These are phyloP conservation scores for Colletotrichum spaethianum DNA, from an alignment of 2,329 filamentous ascomycete species.

Conservation along the genomic window DNA sequence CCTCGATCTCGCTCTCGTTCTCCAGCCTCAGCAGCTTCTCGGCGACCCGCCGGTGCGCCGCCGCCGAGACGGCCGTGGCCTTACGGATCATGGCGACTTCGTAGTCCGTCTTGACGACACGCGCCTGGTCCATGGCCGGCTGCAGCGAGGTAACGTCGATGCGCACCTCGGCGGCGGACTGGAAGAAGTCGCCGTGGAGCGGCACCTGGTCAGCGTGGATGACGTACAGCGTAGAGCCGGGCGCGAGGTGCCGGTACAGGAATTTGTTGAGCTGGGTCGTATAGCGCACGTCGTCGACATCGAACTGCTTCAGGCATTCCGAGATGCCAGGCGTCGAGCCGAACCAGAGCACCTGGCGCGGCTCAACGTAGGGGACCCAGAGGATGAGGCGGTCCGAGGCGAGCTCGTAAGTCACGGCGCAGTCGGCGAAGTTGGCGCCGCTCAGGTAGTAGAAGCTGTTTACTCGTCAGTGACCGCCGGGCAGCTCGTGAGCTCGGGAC, in stretches of 20 bases:
- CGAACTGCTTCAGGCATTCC: constrained; percentile 73
- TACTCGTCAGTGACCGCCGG: neutral
- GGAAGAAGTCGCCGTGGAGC: constrained; percentile 45
- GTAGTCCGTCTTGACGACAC: constrained; percentile 88
- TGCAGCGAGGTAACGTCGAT: constrained; percentile 70
- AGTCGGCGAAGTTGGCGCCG: constrained; percentile 68
- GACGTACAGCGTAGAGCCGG: constrained; percentile 57
- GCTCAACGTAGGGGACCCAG: constrained; percentile 80
- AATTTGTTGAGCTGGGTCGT: constrained; percentile 62
- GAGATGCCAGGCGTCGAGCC: constrained; percentile 72
- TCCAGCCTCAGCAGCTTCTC: constrained; percentile 71
- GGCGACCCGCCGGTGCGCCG: constrained; percentile 82
- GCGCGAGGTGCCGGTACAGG: constrained; percentile 58
- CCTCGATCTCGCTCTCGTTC: constrained; percentile 89
- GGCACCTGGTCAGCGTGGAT: constrained; percentile 61
- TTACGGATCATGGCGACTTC: constrained; percentile 86
- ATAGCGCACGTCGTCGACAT: constrained; percentile 80
- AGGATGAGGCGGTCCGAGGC: constrained; percentile 74
- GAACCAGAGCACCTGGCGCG: constrained; percentile 73
- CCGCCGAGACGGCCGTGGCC: constrained; percentile 84
- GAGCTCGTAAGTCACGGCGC: constrained; percentile 71
- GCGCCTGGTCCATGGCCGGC: constrained; percentile 82
- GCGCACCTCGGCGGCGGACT: constrained; percentile 46
- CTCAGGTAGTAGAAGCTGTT: constrained; percentile 72
- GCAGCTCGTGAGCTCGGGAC: constrained; percentile 45